Evolutionary conservation across 2,329 filamentous ascomycete genomes (phyloP), one percentile per base, ranked within the genome.

Genomic region (Phoma herbarum): DNA sequence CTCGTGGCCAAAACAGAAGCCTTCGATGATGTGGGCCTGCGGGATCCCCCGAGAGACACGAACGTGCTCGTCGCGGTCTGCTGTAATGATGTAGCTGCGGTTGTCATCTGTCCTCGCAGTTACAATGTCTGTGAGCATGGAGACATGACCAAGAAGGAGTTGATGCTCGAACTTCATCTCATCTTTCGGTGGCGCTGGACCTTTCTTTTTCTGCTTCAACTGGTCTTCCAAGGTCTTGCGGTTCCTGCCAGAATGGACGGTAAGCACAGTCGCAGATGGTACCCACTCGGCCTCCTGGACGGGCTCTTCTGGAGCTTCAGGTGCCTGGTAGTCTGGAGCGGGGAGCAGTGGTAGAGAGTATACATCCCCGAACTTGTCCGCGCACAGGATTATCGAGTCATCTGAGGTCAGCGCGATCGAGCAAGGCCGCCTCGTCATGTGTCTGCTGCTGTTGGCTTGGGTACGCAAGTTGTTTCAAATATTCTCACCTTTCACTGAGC

Each of bases 361-460:
- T 60, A 97, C 94, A 75, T 99, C 95, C 65, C 95, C 95, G 72
- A 98, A 98, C 77, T 99, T 99, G 81, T 99, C 95, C 51, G 88
- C 94, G 61, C 87, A 88, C 57, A 98, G 79, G 62, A 99, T 91
- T 9, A 88, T 90, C 42, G 84, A 82, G 61, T 86, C 84, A 72
- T 93, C 89, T 37, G 86, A 81, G 8, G 90, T 87, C 51, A 97
- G 78, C 50, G 84, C 80, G 57, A 98, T 81, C 33, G 90, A 88
- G 73, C 89, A 94, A 12, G 93, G 92, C 33, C 93, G 88, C 80
- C 97, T 98, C 37, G 93, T 92, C 90, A 98, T 96, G 58, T 79
- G 80, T 77, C 92, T 94, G 6, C n/a, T 11, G 23, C 12, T 16
- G 57, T 75, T 35, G 71, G 67, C 51, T 41, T 18, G 12, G 2